Conservation (phyloP, 306 rosid genomes). For the Malus asiatica region DNA sequence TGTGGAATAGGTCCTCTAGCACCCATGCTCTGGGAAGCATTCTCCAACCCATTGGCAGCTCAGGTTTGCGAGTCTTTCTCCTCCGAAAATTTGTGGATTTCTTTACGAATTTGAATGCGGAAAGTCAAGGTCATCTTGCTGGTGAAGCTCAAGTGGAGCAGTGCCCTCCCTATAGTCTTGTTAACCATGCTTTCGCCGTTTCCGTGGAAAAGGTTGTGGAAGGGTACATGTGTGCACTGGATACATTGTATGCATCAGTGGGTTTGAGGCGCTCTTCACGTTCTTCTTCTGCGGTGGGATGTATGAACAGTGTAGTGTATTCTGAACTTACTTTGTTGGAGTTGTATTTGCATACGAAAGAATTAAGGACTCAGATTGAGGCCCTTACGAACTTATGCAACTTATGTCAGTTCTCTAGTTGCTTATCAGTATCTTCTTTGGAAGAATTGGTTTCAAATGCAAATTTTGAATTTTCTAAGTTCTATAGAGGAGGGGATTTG, state of each 20-base stretch:
- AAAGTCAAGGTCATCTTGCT: constrained; percentile 20
- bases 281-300: constrained; percentile 39
- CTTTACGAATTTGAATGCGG: constrained; percentile 32
- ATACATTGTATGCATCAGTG: constrained; percentile 59
- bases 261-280: constrained; percentile 43
- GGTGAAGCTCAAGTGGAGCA: constrained; percentile 16
- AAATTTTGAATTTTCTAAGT: constrained; percentile 37
- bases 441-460: constrained; percentile 47
- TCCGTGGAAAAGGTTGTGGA: constrained; percentile 77
- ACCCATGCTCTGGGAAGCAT: constrained; percentile 67
- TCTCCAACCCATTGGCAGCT: constrained; percentile 56
- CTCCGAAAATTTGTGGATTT: constrained; percentile 51
- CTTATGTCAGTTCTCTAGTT: constrained; percentile 29
- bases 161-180: constrained; percentile 46
- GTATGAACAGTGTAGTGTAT: constrained; percentile 64
- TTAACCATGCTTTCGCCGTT: constrained; percentile 87
- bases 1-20: constrained; percentile 75
- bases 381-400: constrained; percentile 73
- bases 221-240: constrained; percentile 59
- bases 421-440: constrained; percentile 42
- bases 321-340: constrained; percentile 73
- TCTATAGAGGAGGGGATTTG: constrained; percentile 67
- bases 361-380: constrained; percentile 57
- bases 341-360: constrained; percentile 69
- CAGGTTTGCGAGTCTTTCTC: constrained; percentile 61